These are phyloP conservation scores for Triticum turgidum DNA, from an alignment of 176 grass and related monocot genomes.

Conservation along the genomic window DNA sequence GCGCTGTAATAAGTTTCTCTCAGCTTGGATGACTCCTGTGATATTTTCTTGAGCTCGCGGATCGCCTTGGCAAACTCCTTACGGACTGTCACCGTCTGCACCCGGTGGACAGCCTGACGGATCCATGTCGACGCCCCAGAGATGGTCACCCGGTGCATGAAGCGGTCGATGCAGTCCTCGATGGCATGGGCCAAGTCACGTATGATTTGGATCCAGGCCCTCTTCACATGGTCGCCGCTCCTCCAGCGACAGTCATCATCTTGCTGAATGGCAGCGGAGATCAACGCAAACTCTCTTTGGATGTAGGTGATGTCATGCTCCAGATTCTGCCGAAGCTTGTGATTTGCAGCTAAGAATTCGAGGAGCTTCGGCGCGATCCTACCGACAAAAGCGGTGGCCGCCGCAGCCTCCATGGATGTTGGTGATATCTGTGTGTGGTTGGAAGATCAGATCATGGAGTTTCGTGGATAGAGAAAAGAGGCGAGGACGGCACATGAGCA, in stretches of 20 bases:
- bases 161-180: background rate
- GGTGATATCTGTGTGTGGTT: too few species aligned
- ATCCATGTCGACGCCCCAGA: background rate
- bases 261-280: background rate
- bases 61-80: background rate
- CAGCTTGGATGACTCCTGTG: background rate
- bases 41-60: background rate
- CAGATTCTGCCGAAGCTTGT: background rate
- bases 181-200: background rate
- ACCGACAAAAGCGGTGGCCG: fast-evolving
- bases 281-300: background rate
- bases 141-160: background rate
- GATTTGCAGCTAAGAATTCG: background rate
- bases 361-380: fast-evolving
- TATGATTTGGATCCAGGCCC: background rate
- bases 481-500: too few species aligned
- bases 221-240: background rate
- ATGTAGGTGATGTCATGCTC: background rate
- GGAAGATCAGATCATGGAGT: too few species aligned
- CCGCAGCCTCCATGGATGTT: background rate
- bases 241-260: background rate
- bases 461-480: too few species aligned
- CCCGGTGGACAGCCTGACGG: background rate
- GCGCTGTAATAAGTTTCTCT: background rate
- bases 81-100: background rate